These are phyloP conservation scores for Russula dissimulans DNA, from an alignment of 768 basidiomycete species.

Conservation along the genomic window DNA sequence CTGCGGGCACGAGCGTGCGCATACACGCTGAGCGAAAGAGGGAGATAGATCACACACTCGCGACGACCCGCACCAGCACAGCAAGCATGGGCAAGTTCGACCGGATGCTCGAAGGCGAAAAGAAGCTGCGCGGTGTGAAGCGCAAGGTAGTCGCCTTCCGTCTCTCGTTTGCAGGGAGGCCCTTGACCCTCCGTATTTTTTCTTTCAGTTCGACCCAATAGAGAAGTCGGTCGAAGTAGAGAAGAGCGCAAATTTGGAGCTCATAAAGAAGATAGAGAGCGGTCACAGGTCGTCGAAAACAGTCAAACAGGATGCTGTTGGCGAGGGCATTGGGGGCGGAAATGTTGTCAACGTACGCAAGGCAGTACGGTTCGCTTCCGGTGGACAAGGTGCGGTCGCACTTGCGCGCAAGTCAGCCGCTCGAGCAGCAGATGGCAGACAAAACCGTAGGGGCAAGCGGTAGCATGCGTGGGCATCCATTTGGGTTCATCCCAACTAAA, in stretches of 20 bases:
- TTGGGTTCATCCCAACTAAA: neutral
- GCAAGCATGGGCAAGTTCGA: constrained; percentile 97
- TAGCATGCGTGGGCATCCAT: neutral
- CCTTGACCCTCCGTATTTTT: neutral
- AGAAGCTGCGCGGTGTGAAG: constrained; percentile 79
- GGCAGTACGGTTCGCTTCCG: constrained; percentile 19
- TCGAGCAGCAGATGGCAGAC: neutral
- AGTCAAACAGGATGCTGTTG: neutral
- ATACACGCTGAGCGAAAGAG: constrained; percentile 48
- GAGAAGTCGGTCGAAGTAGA: constrained; percentile 59
- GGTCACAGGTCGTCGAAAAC: constrained; percentile 7
- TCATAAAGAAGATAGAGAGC: constrained; percentile 61
- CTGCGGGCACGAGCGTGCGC: neutral
- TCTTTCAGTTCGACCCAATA: constrained; percentile 69
- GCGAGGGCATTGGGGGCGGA: neutral
- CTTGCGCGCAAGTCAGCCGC: constrained; percentile 11
- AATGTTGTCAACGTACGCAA: constrained; percentile 19
- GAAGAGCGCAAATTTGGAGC: constrained; percentile 58
- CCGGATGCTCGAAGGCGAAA: constrained; percentile 82
- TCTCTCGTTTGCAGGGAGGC: neutral
- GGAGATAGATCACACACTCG: constrained; percentile 69
- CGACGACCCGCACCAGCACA: constrained; percentile 72
- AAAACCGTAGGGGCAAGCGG: neutral
- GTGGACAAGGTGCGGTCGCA: constrained; percentile 12
- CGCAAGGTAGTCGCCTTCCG: constrained; percentile 56